Percentiles rank a stretch among this genome's conserved stretches.
Evolutionary conservation across 306 rosid species (phyloP).

Genomic region (Hylodesmum podocarpum): DNA sequence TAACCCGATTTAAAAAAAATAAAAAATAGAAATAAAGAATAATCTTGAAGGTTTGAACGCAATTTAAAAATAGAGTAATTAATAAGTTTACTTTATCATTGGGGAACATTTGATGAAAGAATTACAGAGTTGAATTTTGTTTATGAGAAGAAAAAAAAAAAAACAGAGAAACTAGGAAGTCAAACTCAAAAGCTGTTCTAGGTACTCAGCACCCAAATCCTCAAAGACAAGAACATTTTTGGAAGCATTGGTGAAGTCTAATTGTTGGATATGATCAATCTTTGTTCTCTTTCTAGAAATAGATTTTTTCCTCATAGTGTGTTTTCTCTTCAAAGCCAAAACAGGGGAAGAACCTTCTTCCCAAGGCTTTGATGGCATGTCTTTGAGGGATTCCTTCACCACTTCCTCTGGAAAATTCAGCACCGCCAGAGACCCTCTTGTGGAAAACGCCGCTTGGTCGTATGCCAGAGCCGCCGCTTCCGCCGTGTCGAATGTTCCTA

Average conservation of each 20-base stretch:
- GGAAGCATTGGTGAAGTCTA: background rate
- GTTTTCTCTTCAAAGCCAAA: slow-evolving; percentile 61
- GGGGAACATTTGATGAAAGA: background rate
- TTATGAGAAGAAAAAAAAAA: background rate
- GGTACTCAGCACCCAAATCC: slow-evolving; percentile 73
- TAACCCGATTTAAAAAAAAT: too few species aligned
- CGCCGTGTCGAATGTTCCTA: slow-evolving; percentile 83
- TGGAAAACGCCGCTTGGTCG: slow-evolving; percentile 75
- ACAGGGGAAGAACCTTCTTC: slow-evolving; percentile 61
- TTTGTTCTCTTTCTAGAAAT: slow-evolving; percentile 18
- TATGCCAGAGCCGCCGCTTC: slow-evolving; percentile 89
- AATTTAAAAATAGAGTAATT: too few species aligned
- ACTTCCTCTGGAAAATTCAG: slow-evolving; percentile 66
- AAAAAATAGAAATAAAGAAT: too few species aligned
- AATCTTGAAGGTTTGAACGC: too few species aligned
- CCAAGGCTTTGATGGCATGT: slow-evolving; percentile 22
- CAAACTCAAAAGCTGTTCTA: slow-evolving; percentile 62
- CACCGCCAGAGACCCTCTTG: slow-evolving; percentile 65
- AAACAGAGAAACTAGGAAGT: slow-evolving; percentile 8
- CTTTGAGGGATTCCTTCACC: slow-evolving; percentile 39
- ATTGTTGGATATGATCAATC: background rate
- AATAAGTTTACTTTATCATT: too few species aligned
- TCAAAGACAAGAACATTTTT: slow-evolving; percentile 47
- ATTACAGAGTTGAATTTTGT: background rate
- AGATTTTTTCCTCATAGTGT: slow-evolving; percentile 30